Percentiles rank a stretch among this genome's conserved stretches.
Evolutionary conservation across 116 monocot genomes (phyloP).

Genomic region (Zostera marina): DNA sequence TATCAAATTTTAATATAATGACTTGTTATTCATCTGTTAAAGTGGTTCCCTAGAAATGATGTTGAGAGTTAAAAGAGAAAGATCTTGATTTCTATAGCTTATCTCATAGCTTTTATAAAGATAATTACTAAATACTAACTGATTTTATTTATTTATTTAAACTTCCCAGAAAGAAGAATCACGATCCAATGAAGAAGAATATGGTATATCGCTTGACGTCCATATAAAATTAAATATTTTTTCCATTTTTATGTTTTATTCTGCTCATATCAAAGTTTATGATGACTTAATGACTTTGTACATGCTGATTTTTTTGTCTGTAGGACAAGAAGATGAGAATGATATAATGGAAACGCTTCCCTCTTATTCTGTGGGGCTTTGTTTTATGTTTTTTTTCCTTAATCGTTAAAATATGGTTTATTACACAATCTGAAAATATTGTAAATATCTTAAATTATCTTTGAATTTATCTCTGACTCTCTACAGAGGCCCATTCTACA

Average conservation of each 20-base stretch:
- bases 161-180: constrained; percentile 28
- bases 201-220: constrained; percentile 17
- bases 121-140: neutral
- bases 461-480: no score
- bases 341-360: constrained; percentile 6
- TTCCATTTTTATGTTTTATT: neutral
- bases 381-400: neutral
- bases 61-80: no score
- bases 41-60: no score
- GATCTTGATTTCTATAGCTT: neutral
- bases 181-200: constrained; percentile 17
- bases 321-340: constrained; percentile 6
- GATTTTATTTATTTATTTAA: no score
- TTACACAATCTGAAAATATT: no score
- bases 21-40: no score
- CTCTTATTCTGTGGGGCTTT: constrained; percentile 3
- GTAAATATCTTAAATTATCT: neutral
- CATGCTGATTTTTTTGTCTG: neutral
- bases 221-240: neutral
- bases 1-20: no score
- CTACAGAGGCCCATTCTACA: neutral
- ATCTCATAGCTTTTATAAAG: neutral
- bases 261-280: neutral
- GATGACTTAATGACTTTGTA: neutral
- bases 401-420: neutral